Evolutionary conservation across 805 yeast genomes (phyloP).

Genomic region (Starmerella potacharoeniae): DNA sequence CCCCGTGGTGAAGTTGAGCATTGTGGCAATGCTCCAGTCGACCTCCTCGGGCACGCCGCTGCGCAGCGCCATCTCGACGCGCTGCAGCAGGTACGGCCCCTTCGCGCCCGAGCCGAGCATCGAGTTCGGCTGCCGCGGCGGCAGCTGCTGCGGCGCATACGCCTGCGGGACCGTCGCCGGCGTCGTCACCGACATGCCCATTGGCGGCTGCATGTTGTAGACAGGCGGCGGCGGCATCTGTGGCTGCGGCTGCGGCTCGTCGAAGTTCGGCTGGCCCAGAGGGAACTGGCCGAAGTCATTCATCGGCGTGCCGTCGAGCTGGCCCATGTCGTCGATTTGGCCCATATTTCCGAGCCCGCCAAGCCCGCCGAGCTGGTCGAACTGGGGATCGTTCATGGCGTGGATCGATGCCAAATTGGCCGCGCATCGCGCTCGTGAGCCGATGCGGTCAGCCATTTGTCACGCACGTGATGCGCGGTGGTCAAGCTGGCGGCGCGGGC

Average conservation of each 20-base stretch:
- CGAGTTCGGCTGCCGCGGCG: slow-evolving; percentile 15
- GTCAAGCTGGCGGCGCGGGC: no score
- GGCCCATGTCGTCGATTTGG: background rate
- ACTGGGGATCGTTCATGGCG: slow-evolving; percentile 3
- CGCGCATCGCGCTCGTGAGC: background rate
- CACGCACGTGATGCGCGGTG: background rate
- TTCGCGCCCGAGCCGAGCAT: slow-evolving; percentile 29
- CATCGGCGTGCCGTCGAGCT: background rate
- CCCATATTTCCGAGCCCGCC: background rate
- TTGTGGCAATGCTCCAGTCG: slow-evolving; percentile 55
- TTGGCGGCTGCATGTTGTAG: slow-evolving; percentile 24
- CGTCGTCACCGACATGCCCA: slow-evolving; percentile 28
- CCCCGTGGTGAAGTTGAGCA: slow-evolving; percentile 34
- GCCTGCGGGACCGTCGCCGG: slow-evolving; percentile 27
- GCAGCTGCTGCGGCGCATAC: slow-evolving; percentile 24
- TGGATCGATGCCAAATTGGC: no score
- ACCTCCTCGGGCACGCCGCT: slow-evolving; percentile 56
- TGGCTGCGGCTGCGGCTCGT: slow-evolving; percentile 3
- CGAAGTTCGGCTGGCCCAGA: background rate
- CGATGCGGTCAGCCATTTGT: background rate
- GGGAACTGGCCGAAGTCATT: background rate
- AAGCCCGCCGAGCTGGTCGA: slow-evolving; percentile 1
- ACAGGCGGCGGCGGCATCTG: slow-evolving; percentile 15
- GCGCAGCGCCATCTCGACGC: slow-evolving; percentile 60
- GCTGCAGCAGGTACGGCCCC: slow-evolving; percentile 52